These are phyloP conservation scores for Wickerhamomyces mucosus DNA, from an alignment of 805 yeast genomes.

Conservation along the genomic window DNA sequence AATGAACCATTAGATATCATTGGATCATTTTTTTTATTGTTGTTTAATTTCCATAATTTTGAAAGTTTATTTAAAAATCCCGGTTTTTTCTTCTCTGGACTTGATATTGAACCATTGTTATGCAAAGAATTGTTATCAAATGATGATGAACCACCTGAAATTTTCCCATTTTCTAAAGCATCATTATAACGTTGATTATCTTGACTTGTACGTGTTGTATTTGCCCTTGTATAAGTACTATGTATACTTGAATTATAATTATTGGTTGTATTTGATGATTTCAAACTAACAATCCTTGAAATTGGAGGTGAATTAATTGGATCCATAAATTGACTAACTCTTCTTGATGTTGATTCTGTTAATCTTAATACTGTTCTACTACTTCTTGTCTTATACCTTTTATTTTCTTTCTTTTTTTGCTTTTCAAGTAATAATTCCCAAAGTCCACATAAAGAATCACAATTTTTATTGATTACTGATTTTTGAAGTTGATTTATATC, in stretches of 20 bases:
- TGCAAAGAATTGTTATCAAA: not conserved
- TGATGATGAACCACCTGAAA: conserved; percentile 4
- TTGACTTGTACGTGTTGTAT: not conserved
- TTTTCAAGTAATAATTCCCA: conserved; percentile 60
- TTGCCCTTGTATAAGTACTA: conserved; percentile 1
- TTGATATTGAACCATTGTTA: conserved; percentile 3
- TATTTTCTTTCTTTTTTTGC: conserved; percentile 23
- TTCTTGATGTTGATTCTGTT: conserved; percentile 19
- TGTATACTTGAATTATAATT: conserved; percentile 1
- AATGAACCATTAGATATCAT: conserved; percentile 2
- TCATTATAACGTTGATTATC: not conserved
- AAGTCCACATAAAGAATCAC: conserved; percentile 66
- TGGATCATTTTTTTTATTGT: conserved; percentile 4
- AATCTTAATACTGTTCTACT: conserved; percentile 22
- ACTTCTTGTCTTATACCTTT: conserved; percentile 25
- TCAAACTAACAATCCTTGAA: conserved; percentile 21
- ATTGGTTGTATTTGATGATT: conserved; percentile 8
- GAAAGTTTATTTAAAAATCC: conserved; percentile 24
- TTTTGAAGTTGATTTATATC: conserved; percentile 51
- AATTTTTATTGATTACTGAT: conserved; percentile 46
- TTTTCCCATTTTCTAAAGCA: too few relatives aligned
- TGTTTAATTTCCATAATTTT: conserved; percentile 23
- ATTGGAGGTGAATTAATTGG: conserved; percentile 17
- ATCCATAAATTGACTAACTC: conserved; percentile 20
- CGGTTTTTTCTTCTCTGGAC: conserved; percentile 21